Evolutionary conservation across 2,329 filamentous ascomycete species (phyloP), one percentile per base, ranked within the genome.

Genomic region (Aureobasidium namibiae): DNA sequence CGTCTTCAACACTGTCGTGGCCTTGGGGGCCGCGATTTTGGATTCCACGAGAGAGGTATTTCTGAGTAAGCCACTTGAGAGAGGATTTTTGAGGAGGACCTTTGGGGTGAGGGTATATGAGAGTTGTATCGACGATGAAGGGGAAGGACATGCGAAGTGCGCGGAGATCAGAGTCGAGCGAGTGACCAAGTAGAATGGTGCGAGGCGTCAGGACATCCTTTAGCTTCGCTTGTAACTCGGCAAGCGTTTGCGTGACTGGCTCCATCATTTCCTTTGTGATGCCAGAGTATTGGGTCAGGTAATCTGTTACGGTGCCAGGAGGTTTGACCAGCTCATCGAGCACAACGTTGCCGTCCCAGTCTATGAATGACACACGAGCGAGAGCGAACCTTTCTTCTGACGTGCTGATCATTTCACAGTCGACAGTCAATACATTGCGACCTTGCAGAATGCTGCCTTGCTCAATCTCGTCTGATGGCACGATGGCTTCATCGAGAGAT

Each of bases 381-480:
- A 99, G 83, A 36, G 92, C 90, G 63, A 88, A 90, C 64, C 89
- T 83, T 49, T 85, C 85, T 62, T 87, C 84, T 21, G 65, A 63
- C 2, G 91, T 95, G 75, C 90, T 86, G 71, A 92, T 96, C 94
- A 99, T 99, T 74, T 99, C 94, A 74, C 94, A 99, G 71, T 99
- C 94, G 58, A 99, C 78, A 1, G 90, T 87, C 50, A 95, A 77
- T 11, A 96, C 77, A 38, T 87, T 82, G 63, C 90, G 84, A 36
- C 92, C 94, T 31, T 84, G 89, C 0, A 90, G 95, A 60, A 96
- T 76, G 71, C 90, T 92, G 59, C 91, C 92, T 65, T 86, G 76
- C 72, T 95, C 80, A 61, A 95, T 84, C 57, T 91, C 83, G 0
- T 52, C 59, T 1, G 54, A 33, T 18, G 36, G 31, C 7, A 87